Conservation (phyloP, 208 protist genomes). For the Porcisia hertigi region DNA sequence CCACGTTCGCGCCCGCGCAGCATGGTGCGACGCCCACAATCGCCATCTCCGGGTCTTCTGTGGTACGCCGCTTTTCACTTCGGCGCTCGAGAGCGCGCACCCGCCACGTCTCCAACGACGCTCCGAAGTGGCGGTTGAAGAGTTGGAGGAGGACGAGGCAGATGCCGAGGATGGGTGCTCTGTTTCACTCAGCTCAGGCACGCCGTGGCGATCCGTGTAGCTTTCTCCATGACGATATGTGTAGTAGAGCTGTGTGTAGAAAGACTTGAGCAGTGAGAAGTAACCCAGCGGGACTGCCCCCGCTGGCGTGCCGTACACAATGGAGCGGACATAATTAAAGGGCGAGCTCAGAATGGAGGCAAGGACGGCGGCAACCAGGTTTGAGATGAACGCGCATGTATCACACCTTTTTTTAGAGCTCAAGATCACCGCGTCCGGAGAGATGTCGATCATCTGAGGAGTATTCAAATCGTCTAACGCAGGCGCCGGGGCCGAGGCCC, state of each 20-base stretch:
- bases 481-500: not conserved
- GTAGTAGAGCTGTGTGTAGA: conserved; percentile 76
- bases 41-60: not conserved
- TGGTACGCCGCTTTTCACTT: not conserved
- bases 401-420: conserved; percentile 25
- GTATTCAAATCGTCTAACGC: not conserved
- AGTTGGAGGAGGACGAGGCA: not conserved
- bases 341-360: conserved; percentile 86
- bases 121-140: not conserved
- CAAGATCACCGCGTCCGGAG: not conserved
- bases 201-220: conserved; percentile 51
- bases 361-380: conserved; percentile 73
- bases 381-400: conserved; percentile 63
- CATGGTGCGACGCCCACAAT: not conserved
- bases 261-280: conserved; percentile 60
- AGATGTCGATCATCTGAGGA: not conserved
- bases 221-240: conserved; percentile 68
- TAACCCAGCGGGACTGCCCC: conserved; percentile 73
- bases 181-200: conserved; percentile 30
- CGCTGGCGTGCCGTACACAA: conserved; percentile 82
- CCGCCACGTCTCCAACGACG: not conserved
- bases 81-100: not conserved
- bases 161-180: conserved; percentile 22
- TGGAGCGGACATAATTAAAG: conserved; percentile 87
- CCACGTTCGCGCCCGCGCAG: conserved; percentile 11